Conservation (phyloP, 495 filamentous ascomycete species). For the Xylaria longipes region DNA sequence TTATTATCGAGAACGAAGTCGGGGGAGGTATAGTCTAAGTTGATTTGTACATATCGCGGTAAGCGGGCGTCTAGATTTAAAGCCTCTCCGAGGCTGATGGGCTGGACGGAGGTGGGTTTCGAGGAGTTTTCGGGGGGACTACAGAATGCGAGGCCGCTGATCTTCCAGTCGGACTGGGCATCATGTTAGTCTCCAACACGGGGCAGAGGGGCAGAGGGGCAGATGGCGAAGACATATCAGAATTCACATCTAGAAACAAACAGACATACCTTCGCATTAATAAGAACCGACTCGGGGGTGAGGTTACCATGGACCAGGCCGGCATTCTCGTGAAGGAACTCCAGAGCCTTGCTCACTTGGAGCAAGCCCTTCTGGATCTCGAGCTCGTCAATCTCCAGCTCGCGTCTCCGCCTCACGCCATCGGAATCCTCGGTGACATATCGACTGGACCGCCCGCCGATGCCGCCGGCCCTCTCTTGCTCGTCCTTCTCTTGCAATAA, state of each 20-base stretch:
- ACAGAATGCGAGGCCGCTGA: conserved; percentile 90
- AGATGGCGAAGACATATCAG: not conserved
- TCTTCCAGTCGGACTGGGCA: conserved; percentile 91
- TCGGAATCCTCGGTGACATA: conserved; percentile 83
- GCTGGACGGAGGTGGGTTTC: conserved; percentile 70
- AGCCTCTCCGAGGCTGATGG: conserved; percentile 82
- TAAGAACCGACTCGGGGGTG: conserved; percentile 91
- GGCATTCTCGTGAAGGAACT: conserved; percentile 96
- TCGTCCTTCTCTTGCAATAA: conserved; percentile 89
- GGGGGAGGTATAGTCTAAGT: conserved; percentile 90
- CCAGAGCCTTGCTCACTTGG: conserved; percentile 90
- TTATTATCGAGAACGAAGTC: conserved; percentile 91
- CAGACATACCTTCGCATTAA: conserved; percentile 82
- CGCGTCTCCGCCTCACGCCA: conserved; percentile 73
- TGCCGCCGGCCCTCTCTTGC: conserved; percentile 72
- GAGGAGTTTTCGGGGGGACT: conserved; percentile 74
- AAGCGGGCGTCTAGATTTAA: conserved; percentile 84
- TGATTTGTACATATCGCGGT: conserved; percentile 82
- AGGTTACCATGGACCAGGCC: conserved; percentile 92
- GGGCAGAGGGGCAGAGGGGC: no score
- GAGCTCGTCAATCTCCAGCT: conserved; percentile 94
- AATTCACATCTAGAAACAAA: not conserved
- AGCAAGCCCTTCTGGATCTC: conserved; percentile 96
- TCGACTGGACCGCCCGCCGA: conserved; percentile 73
- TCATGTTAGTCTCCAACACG: conserved; percentile 29